These are phyloP conservation scores for Euphorbia pulcherrima DNA, from an alignment of 345 rosid genomes.

Conservation along the genomic window DNA sequence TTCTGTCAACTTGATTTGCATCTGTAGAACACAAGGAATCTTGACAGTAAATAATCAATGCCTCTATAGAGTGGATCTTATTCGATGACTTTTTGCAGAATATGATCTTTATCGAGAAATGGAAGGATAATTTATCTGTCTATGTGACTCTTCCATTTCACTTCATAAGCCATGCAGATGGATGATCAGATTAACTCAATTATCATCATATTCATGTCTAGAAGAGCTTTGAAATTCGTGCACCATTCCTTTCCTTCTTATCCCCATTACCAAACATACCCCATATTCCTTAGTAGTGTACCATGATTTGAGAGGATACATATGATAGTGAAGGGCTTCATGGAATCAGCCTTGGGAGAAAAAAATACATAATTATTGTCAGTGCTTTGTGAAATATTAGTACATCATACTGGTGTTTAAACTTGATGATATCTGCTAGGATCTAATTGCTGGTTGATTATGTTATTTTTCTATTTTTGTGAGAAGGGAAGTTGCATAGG, in stretches of 20 bases:
- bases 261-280: no score
- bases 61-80: neutral
- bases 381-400: neutral
- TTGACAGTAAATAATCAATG: neutral
- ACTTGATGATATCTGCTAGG: neutral
- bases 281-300: neutral
- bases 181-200: neutral
- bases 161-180: neutral
- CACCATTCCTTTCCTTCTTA: no score
- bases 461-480: neutral
- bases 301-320: neutral
- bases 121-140: neutral
- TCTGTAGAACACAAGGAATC: neutral
- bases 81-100: neutral
- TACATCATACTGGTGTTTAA: neutral
- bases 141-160: neutral
- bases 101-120: neutral
- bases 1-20: conserved; percentile 8
- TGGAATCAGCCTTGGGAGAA: neutral
- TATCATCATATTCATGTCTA: neutral
- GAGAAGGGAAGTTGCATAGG: neutral
- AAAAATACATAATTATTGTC: neutral
- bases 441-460: neutral
- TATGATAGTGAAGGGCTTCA: neutral
- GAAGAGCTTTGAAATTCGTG: no score